phyloP scores from a whole-genome alignment of 2,329 filamentous ascomycete species.

The Triangularia setosa region DNA sequence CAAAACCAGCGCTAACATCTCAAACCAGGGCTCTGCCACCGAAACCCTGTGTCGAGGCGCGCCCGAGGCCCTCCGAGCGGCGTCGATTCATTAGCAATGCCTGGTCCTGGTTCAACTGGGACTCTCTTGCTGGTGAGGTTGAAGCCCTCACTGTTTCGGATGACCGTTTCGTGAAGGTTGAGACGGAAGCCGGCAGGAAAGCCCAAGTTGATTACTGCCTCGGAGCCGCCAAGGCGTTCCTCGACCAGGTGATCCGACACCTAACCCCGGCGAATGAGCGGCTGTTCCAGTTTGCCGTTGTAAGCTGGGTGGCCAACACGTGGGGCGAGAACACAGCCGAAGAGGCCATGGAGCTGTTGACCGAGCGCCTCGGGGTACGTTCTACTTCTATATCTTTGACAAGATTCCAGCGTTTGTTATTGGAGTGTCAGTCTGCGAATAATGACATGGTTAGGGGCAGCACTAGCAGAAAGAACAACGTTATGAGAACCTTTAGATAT shows the following conservation, averaged over 20 bases:
- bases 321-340: not conserved
- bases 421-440: not conserved
- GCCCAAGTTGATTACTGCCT: slow-evolving; percentile 60
- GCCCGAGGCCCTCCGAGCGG: not conserved
- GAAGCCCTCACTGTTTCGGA: slow-evolving; percentile 38
- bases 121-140: slow-evolving; percentile 40
- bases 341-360: not conserved
- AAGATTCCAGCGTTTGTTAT: no score
- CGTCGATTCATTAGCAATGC: not conserved
- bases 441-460: not conserved
- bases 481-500: not conserved
- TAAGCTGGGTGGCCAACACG: not conserved
- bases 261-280: not conserved
- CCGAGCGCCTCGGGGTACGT: not conserved
- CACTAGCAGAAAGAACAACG: no score
- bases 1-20: not conserved
- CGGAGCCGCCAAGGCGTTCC: slow-evolving; percentile 40
- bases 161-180: slow-evolving; percentile 47
- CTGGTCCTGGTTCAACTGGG: slow-evolving; percentile 45
- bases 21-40: not conserved
- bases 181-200: slow-evolving; percentile 32
- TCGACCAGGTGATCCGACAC: not conserved
- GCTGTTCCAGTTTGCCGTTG: not conserved
- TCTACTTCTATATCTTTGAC: not conserved
- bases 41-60: not conserved